These are phyloP conservation scores for Monosporascus sp. DNA, from an alignment of 2,329 filamentous ascomycete genomes.

Conservation along the genomic window DNA sequence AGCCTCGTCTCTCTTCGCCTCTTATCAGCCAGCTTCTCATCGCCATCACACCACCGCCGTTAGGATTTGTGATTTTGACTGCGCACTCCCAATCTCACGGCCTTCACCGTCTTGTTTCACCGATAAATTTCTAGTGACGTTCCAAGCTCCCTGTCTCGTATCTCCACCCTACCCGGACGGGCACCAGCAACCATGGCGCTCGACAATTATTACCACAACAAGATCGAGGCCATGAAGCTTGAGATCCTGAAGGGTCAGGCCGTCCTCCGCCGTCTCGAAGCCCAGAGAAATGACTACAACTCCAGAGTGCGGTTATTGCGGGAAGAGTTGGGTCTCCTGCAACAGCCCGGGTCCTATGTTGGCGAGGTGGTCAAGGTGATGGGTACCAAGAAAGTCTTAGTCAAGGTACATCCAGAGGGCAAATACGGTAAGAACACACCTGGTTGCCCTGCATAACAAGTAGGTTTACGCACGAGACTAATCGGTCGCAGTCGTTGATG, in stretches of 20 bases:
- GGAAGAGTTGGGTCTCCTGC: slow-evolving; percentile 90
- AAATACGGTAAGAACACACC: slow-evolving; percentile 80
- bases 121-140: too few relatives aligned
- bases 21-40: neutral
- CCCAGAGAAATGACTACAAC: slow-evolving; percentile 99
- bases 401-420: slow-evolving; percentile 98
- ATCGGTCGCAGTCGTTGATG: slow-evolving; percentile 72
- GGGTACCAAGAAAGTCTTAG: slow-evolving; percentile 97
- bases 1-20: neutral
- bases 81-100: too few relatives aligned
- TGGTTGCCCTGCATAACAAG: neutral
- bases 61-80: neutral
- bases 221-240: slow-evolving; percentile 99
- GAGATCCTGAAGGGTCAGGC: slow-evolving; percentile 99
- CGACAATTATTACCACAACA: slow-evolving; percentile 99
- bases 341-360: slow-evolving; percentile 96
- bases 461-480: slow-evolving; percentile 10
- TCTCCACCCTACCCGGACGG: neutral
- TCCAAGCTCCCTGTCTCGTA: neutral
- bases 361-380: slow-evolving; percentile 99
- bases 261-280: slow-evolving; percentile 88
- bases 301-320: slow-evolving; percentile 89
- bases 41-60: neutral
- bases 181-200: slow-evolving; percentile 75
- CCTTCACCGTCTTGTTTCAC: neutral